A percentile compares a stretch with the other conserved stretches of the same genome.
phyloP scores from a whole-genome alignment of 305 asterid species.

The Withania somnifera region DNA sequence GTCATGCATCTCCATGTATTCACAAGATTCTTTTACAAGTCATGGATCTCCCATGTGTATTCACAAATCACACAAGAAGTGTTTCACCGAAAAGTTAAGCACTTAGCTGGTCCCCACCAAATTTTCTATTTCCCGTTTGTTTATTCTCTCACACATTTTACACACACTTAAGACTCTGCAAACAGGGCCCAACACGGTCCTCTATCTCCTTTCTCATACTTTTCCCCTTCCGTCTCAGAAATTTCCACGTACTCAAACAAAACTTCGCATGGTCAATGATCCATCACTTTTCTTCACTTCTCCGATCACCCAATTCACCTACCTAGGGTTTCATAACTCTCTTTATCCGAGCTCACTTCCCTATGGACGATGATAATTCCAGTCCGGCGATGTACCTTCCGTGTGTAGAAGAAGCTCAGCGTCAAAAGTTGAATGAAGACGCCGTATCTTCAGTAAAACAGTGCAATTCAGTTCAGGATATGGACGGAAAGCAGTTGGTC shows the following conservation, averaged over 20 bases:
- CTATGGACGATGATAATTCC: conserved; percentile 16
- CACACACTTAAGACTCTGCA: not conserved
- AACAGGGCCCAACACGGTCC: not conserved
- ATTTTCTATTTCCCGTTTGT: not conserved
- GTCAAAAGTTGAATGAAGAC: conserved; percentile 40
- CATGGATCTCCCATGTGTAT: not conserved
- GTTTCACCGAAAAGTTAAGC: not conserved
- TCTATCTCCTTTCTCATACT: not conserved
- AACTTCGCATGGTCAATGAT: conserved; percentile 17
- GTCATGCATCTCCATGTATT: too few relatives aligned
- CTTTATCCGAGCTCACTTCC: not conserved
- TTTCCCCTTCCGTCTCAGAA: not conserved
- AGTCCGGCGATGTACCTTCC: not conserved
- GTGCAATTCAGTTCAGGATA: conserved; percentile 1
- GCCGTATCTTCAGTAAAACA: conserved; percentile 9
- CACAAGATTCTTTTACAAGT: not conserved
- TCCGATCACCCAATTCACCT: not conserved
- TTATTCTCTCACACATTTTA: not conserved
- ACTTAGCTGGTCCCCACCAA: not conserved
- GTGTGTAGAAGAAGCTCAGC: conserved; percentile 23
- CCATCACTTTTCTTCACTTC: not conserved
- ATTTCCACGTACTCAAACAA: conserved; percentile 2
- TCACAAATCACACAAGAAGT: not conserved
- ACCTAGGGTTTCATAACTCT: conserved; percentile 8
- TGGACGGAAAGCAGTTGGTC: conserved; percentile 18